Percentiles rank a stretch among this genome's conserved stretches.
These are phyloP conservation scores for Dichomitus squalens DNA, from an alignment of 1,284 basidiomycete genomes.

Conservation along the genomic window DNA sequence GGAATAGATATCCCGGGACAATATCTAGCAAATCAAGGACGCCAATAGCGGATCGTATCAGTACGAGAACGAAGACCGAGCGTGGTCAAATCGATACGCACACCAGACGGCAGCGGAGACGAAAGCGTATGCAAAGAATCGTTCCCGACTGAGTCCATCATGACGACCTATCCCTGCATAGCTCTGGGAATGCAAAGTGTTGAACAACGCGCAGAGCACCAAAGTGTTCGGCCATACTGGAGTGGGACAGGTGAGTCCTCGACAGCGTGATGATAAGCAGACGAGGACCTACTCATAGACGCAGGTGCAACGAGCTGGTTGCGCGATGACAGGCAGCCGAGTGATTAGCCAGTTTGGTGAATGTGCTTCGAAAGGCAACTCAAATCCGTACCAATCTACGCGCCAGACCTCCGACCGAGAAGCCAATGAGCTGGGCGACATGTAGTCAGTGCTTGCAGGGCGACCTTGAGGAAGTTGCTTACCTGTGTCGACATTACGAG, in stretches of 20 bases:
- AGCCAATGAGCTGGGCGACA: constrained; percentile 74
- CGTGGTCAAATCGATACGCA: constrained; percentile 19
- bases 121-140: constrained; percentile 77
- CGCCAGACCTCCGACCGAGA: constrained; percentile 83
- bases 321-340: constrained; percentile 3
- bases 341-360: constrained; percentile 2
- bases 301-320: constrained; percentile 78
- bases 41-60: background rate
- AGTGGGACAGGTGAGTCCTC: background rate
- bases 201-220: constrained; percentile 83
- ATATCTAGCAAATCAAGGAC: too few species aligned
- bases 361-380: background rate
- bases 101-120: constrained; percentile 65
- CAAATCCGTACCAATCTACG: constrained; percentile 36
- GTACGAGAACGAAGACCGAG: background rate
- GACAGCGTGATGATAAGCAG: background rate
- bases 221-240: constrained; percentile 84
- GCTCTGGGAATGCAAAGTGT: constrained; percentile 67
- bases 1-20: constrained; percentile 69
- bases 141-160: constrained; percentile 72
- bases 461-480: background rate
- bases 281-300: constrained; percentile 66
- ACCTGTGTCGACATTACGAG: constrained; percentile 75
- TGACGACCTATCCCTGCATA: constrained; percentile 65
- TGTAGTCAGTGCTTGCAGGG: background rate